Base-by-base conservation (phyloP, 495 filamentous ascomycete species). In the Penicillium herquei region DNA sequence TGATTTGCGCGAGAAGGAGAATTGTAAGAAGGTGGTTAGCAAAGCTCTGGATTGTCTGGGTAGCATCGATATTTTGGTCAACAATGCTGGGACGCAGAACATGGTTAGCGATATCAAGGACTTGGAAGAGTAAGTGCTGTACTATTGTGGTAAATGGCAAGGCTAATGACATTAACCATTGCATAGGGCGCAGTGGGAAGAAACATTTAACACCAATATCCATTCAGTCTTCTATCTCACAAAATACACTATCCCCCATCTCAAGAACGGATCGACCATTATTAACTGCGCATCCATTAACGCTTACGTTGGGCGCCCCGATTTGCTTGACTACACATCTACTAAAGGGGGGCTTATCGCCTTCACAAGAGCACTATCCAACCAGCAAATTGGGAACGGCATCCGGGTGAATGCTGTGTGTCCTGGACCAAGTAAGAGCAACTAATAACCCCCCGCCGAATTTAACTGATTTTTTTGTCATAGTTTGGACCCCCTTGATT, bases 61-160 rank as follows among this genome's bases (percentile, higher is more conserved):
- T 8, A 76, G 78, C 0, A 84, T 95, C 52, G 84, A 93, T 65
- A 88, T 92, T 33, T 67, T 94, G 16, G 86, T 92, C 51, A 90
- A 94, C 69, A 94, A 96, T 62, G 87, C 87, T 21, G 88, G 85
- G 3, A 87, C 79, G 52, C 89, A 92, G 70, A 87, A 87, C 71
- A 86, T 88, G 81, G 71, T 84, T 35, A 67, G 84, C n/a, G 81
- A 87, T 57, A 92, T 93, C 62, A 76, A 75, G 33, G 86, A 90
- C 40, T 67, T 94, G 13, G 72, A 83, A 57, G 91, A 93, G 87
- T 87, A 69, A 65, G 82, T 68, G 10, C 11, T 39, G 4, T 14
- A 10, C 21, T 21, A 9, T 18, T 49, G 7, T 21, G 14, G 7
- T 9, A 39, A 49, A 7, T 10, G 18, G 2, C n/a, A n/a, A 78